These are phyloP conservation scores for Tuctoria greenei DNA, from an alignment of 176 grass and related monocot species.

Conservation along the genomic window DNA sequence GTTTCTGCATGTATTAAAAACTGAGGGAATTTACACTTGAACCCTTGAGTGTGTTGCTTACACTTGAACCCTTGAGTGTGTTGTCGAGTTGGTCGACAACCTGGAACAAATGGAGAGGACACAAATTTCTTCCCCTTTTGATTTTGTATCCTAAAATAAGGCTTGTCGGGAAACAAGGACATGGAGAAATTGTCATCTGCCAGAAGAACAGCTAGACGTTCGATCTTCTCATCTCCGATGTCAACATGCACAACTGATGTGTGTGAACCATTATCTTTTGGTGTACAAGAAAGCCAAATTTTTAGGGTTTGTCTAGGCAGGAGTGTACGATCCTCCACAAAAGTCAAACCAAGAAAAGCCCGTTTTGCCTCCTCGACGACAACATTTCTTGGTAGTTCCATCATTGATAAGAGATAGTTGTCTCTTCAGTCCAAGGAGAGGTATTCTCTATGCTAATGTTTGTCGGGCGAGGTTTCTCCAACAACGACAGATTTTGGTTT, in stretches of 20 bases:
- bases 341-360: constrained; percentile 59
- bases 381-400: constrained; percentile 66
- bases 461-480: too few species aligned
- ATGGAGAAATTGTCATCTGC: constrained; percentile 78
- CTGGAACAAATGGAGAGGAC: constrained; percentile 51
- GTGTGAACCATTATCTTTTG: constrained; percentile 85
- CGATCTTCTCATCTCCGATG: constrained; percentile 77
- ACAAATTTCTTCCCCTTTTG: constrained; percentile 58
- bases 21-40: too few species aligned
- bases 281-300: constrained; percentile 89
- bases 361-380: constrained; percentile 42
- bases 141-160: constrained; percentile 55
- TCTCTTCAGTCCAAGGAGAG: too few species aligned
- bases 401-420: constrained; percentile 73
- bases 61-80: constrained; percentile 56
- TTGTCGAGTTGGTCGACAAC: constrained; percentile 45
- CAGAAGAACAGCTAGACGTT: constrained; percentile 78
- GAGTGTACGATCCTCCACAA: constrained; percentile 71
- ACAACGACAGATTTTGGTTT: too few species aligned
- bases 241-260: constrained; percentile 86
- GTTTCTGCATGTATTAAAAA: constrained; percentile 71
- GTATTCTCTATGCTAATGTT: too few species aligned
- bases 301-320: constrained; percentile 66
- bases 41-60: too few species aligned
- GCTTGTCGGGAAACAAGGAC: constrained; percentile 67